Percentiles rank a stretch among this genome's conserved stretches.
These are phyloP conservation scores for bread wheat (Triticum aestivum) DNA, from an alignment of 176 grass and related monocot species.

Conservation along the genomic window DNA sequence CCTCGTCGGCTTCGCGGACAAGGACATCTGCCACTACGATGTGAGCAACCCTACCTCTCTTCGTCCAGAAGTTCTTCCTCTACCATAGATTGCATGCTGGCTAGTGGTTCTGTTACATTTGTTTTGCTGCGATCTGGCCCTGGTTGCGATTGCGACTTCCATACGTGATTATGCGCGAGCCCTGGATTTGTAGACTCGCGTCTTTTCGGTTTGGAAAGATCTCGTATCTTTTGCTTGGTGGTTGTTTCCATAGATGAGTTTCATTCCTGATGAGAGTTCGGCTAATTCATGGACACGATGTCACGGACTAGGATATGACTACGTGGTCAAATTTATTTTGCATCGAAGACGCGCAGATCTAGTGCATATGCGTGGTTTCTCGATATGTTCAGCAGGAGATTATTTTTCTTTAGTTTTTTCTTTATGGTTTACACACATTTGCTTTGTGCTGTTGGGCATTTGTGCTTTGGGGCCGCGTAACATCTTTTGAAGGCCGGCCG, in stretches of 20 bases:
- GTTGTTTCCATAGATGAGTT: not conserved
- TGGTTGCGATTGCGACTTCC: not conserved
- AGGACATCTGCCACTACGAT: slow-evolving; percentile 65
- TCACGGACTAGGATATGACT: not conserved
- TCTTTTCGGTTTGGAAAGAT: not conserved
- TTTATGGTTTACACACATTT: not conserved
- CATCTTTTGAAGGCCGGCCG: not conserved
- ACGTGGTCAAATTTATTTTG: not conserved
- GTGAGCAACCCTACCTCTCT: slow-evolving; percentile 28
- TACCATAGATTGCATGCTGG: not conserved
- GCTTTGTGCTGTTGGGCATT: not conserved
- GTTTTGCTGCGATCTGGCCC: not conserved
- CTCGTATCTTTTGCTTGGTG: not conserved
- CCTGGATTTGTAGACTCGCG: not conserved
- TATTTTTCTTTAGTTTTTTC: not conserved
- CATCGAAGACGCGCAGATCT: not conserved
- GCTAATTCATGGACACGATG: not conserved
- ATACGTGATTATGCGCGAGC: not conserved
- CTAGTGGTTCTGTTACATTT: not conserved
- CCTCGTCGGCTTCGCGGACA: slow-evolving; percentile 28
- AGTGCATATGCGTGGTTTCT: not conserved
- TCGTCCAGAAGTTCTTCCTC: not conserved
- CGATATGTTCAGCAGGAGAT: not conserved
- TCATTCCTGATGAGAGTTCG: not conserved
- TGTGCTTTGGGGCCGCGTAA: not conserved